These are phyloP conservation scores for Calocybe gangraenosa DNA, from an alignment of 768 basidiomycete genomes.

Conservation along the genomic window DNA sequence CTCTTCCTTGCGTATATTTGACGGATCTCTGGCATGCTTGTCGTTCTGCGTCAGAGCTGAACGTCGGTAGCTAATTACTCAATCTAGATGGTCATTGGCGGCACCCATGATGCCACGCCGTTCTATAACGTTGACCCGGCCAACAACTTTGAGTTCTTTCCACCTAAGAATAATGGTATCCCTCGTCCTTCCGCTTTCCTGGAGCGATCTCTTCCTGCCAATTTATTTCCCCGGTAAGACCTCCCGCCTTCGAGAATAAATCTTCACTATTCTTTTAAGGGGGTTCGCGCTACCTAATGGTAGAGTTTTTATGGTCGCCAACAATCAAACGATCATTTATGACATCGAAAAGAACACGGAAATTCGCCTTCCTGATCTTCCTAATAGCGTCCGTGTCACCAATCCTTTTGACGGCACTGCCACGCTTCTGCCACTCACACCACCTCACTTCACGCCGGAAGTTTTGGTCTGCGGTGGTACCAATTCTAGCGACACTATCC, in stretches of 20 bases:
- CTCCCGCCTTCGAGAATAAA: not conserved
- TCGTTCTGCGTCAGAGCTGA: not conserved
- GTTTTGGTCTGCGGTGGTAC: constrained; percentile 44
- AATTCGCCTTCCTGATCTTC: constrained; percentile 35
- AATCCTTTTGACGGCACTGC: constrained; percentile 34
- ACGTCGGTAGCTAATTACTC: too few relatives aligned
- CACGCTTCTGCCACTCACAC: constrained; percentile 31
- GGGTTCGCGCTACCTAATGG: constrained; percentile 31
- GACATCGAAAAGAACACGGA: constrained; percentile 34
- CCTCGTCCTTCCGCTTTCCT: constrained; percentile 5
- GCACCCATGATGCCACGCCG: not conserved
- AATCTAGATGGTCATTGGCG: constrained; percentile 15
- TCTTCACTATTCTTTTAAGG: not conserved
- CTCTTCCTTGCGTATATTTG: constrained; percentile 29
- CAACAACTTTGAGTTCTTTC: constrained; percentile 30
- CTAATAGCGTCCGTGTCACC: constrained; percentile 38
- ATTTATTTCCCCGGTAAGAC: constrained; percentile 17
- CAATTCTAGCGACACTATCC: constrained; percentile 24
- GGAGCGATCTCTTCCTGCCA: constrained; percentile 16
- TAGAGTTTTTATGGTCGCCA: constrained; percentile 34
- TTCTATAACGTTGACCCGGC: constrained; percentile 1
- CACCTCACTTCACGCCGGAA: constrained; percentile 37
- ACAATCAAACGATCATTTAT: constrained; percentile 36
- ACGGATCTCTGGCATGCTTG: constrained; percentile 24
- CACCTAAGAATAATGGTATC: constrained; percentile 32